A percentile compares a stretch with the other conserved stretches of the same genome.
Conservation (phyloP, 1,284 basidiomycete species). For the Cronartium ribicola region DNA sequence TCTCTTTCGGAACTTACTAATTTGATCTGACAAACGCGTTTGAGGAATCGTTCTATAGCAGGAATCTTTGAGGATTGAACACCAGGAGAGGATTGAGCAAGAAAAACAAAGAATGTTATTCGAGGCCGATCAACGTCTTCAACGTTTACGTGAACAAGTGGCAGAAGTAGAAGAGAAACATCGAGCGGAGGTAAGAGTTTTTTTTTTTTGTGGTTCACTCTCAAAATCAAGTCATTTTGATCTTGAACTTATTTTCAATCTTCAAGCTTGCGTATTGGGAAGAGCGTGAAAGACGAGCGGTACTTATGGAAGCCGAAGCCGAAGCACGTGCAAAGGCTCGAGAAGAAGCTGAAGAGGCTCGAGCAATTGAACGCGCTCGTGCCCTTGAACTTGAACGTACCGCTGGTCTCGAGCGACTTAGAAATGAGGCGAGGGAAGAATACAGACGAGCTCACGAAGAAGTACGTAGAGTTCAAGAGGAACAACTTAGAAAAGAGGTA, state of each 20-base stretch:
- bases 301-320: slow-evolving; percentile 20
- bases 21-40: not conserved
- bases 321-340: slow-evolving; percentile 34
- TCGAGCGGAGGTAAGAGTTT: slow-evolving; percentile 5
- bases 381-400: slow-evolving; percentile 25
- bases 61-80: slow-evolving; percentile 19
- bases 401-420: slow-evolving; percentile 10
- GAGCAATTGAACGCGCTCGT: slow-evolving; percentile 20
- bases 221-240: not conserved
- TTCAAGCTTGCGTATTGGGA: slow-evolving; percentile 22
- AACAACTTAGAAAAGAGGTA: slow-evolving; percentile 16
- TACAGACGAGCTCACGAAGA: slow-evolving; percentile 28
- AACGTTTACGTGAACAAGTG: slow-evolving; percentile 26
- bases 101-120: slow-evolving; percentile 24
- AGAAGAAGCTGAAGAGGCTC: slow-evolving; percentile 28
- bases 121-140: slow-evolving; percentile 24
- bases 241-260: not conserved
- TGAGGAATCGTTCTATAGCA: slow-evolving; percentile 11
- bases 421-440: slow-evolving; percentile 30
- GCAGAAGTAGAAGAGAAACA: slow-evolving; percentile 21
- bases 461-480: slow-evolving; percentile 23
- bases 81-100: slow-evolving; percentile 34
- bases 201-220: too few species aligned
- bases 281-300: slow-evolving; percentile 32
- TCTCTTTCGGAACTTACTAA: not conserved